Conservation (phyloP, 495 filamentous ascomycete species). For the Sordaria brevicollis region DNA sequence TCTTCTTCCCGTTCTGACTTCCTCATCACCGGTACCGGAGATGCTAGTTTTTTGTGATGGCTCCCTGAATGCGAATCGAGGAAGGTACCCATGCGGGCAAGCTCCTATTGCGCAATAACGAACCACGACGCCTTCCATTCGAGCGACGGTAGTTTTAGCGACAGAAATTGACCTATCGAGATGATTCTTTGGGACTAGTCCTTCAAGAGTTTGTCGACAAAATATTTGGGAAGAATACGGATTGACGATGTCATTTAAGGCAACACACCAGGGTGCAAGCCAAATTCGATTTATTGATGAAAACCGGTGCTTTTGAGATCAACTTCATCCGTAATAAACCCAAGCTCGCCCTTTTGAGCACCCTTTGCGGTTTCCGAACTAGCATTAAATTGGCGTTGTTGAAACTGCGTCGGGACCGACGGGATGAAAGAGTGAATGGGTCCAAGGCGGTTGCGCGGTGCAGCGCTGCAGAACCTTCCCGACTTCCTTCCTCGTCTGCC, state of each 20-base stretch:
- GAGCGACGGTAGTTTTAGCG: neutral
- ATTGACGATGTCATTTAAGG: neutral
- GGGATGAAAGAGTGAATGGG: neutral
- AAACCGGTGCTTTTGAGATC: neutral
- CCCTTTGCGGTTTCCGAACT: neutral
- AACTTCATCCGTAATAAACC: neutral
- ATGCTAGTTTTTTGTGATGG: neutral
- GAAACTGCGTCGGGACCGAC: neutral
- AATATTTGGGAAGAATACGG: neutral
- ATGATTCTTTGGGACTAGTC: neutral
- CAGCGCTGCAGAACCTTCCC: neutral
- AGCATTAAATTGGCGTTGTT: neutral
- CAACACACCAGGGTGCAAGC: neutral
- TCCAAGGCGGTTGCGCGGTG: neutral
- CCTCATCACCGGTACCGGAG: neutral
- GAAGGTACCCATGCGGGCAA: neutral
- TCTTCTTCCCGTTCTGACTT: neutral
- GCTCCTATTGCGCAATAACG: neutral
- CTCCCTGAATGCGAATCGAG: neutral
- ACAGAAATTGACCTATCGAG: neutral
- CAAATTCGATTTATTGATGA: neutral
- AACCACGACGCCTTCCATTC: neutral
- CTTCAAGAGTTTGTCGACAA: neutral
- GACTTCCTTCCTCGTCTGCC: neutral
- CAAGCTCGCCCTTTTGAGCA: neutral